A percentile compares a stretch with the other conserved stretches of the same genome.
phyloP scores from a whole-genome alignment of 1,139 yeast species.

The Wickerhamomyces sp. region DNA sequence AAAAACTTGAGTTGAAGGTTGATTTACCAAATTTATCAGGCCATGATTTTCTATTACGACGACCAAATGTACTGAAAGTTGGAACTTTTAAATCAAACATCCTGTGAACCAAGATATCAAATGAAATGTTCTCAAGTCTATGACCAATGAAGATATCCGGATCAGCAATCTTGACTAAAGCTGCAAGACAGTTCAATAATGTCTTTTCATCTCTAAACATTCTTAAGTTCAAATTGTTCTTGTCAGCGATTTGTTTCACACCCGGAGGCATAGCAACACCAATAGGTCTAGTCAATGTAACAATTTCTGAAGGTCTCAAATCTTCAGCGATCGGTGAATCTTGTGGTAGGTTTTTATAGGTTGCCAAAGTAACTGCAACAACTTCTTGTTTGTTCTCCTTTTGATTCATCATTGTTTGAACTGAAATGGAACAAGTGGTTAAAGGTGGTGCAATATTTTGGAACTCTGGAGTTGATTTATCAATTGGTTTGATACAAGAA shows the following conservation, averaged over 20 bases:
- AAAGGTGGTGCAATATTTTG: slow-evolving; percentile 52
- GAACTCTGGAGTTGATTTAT: slow-evolving; percentile 35
- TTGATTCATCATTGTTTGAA: slow-evolving; percentile 74
- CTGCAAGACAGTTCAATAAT: slow-evolving; percentile 67
- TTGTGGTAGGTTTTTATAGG: slow-evolving; percentile 60
- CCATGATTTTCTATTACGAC: slow-evolving; percentile 70
- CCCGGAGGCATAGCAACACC: slow-evolving; percentile 70
- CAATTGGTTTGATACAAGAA: slow-evolving; percentile 40
- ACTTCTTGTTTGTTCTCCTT: slow-evolving; percentile 79
- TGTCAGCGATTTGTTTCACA: slow-evolving; percentile 50
- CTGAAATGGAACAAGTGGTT: slow-evolving; percentile 68
- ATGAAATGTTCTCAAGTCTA: slow-evolving; percentile 68
- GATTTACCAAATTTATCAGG: slow-evolving; percentile 64
- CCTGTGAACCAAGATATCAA: slow-evolving; percentile 79
- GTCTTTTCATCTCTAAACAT: slow-evolving; percentile 70
- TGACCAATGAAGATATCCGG: slow-evolving; percentile 94
- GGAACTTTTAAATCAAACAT: slow-evolving; percentile 67
- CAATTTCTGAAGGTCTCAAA: slow-evolving; percentile 47
- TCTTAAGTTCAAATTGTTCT: slow-evolving; percentile 43
- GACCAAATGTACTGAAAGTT: slow-evolving; percentile 82
- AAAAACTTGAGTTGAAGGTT: slow-evolving; percentile 41
- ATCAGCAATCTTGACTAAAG: slow-evolving; percentile 64
- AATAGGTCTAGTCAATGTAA: slow-evolving; percentile 76
- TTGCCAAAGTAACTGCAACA: slow-evolving; percentile 73
- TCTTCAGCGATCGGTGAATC: slow-evolving; percentile 63